phyloP scores from a whole-genome alignment of 2,329 filamentous ascomycete species.

The Pyrenophora graminea region DNA sequence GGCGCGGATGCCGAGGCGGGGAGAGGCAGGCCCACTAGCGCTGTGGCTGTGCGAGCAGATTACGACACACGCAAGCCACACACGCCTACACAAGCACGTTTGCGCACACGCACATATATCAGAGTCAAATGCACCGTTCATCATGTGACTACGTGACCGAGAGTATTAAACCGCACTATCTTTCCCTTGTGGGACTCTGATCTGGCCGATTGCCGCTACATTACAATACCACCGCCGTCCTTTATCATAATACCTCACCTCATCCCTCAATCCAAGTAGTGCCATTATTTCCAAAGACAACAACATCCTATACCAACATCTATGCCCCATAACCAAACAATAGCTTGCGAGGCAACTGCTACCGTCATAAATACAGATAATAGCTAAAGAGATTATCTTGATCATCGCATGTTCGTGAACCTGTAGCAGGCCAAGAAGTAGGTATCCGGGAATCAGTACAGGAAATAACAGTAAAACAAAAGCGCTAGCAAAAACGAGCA shows the following conservation, averaged over 20 bases:
- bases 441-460: constrained; percentile 13
- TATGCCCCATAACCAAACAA: neutral
- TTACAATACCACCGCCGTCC: neutral
- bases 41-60: neutral
- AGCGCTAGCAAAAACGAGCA: too few species aligned
- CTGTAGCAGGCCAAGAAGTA: neutral
- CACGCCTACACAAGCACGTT: neutral
- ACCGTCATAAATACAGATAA: constrained; percentile 24
- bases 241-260: neutral
- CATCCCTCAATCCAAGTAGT: neutral
- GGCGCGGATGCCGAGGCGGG: neutral
- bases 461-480: neutral
- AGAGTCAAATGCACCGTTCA: neutral
- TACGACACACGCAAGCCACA: neutral
- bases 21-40: neutral
- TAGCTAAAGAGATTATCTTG: constrained; percentile 6
- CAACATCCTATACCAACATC: neutral
- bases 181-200: neutral
- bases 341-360: neutral
- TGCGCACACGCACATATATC: neutral
- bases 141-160: neutral
- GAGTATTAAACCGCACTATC: neutral
- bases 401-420: constrained; percentile 9
- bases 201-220: neutral
- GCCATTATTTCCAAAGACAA: neutral